These are phyloP conservation scores for Ustilago trichophora DNA, from an alignment of 1,284 basidiomycete species.

Conservation along the genomic window DNA sequence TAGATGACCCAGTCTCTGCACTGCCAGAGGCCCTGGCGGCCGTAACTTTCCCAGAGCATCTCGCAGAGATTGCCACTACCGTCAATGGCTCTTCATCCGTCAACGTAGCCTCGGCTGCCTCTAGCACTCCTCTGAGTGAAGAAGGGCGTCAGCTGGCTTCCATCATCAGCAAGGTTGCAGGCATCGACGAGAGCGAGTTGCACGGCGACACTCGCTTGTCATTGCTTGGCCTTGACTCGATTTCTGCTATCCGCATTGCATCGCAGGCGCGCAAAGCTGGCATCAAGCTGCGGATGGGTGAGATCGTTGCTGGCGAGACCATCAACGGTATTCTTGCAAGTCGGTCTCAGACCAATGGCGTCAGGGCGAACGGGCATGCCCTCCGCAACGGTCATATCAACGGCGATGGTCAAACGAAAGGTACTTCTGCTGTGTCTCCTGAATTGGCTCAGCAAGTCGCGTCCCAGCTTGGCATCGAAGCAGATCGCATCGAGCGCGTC, in stretches of 20 bases:
- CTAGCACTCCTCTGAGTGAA: constrained; percentile 12
- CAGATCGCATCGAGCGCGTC: constrained; percentile 38
- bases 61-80: neutral
- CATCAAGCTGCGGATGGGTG: constrained; percentile 40
- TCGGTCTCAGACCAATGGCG: constrained; percentile 6
- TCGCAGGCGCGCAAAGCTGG: constrained; percentile 46
- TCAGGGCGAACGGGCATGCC: constrained; percentile 5
- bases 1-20: constrained; percentile 15
- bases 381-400: constrained; percentile 6
- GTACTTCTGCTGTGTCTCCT: neutral
- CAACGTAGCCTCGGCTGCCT: neutral
- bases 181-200: constrained; percentile 19
- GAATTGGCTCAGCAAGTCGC: constrained; percentile 16
- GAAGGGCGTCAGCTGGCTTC: constrained; percentile 37
- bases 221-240: constrained; percentile 61
- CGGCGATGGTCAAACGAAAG: constrained; percentile 2
- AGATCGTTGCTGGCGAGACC: constrained; percentile 51
- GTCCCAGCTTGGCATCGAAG: constrained; percentile 9
- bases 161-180: constrained; percentile 36
- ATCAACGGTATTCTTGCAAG: constrained; percentile 30
- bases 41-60: constrained; percentile 9
- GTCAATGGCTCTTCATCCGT: neutral
- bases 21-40: constrained; percentile 6
- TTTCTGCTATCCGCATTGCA: constrained; percentile 59
- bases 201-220: constrained; percentile 39